Base-by-base conservation (phyloP, 768 basidiomycete genomes). In the Tylopilus cervinicoccineus region DNA sequence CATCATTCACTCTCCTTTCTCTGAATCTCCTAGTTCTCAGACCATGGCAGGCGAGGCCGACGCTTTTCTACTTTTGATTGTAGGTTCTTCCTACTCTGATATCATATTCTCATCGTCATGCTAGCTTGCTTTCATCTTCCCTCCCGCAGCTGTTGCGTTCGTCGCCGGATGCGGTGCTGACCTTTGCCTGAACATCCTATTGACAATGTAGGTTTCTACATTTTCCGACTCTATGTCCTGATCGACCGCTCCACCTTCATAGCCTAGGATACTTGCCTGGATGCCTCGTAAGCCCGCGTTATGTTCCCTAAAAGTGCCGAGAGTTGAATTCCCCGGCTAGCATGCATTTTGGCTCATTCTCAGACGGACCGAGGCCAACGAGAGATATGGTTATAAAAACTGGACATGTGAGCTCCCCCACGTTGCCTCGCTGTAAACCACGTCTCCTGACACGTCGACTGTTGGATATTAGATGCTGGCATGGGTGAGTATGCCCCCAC, bases 281-380 rank as follows among this genome's bases (percentile, higher is more conserved):
- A 9, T 72, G 72, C 50, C 52, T 80, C 38, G 77, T 77, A 24
- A 54, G 74, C 34, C 20, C 23, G 19, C 14, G 10, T 4, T 12
- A 36, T 11, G 10, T 12, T n/a, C 19, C 19, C 19, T 10, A 7
- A 11, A 1, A 5, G 5, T 17, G 7, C 19, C 16, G 2, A n/a
- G 6, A 3, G 14, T 6, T 11, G 34, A 50, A 13, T 36, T 12
- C 9, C 6, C 41, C 7, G 5, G 4, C 29, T 17, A 80, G 79
- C 90, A 93, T 59, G 88, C 89, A 1, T 85, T 90, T 68, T 93
- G 86, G 86, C 74, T 94, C 46, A 84, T 93, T 38, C 84, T 90
- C 69, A 83, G 74, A 76, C 85, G 85, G 72, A 79, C 86, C 72
- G 76, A 88, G 52, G 89, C 88, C 0, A 86, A 88, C 60, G 82